Percentiles rank a stretch among this genome's conserved stretches.
Conservation (phyloP, 2,329 filamentous ascomycete genomes). For the Pseudogymnoascus sp. region DNA sequence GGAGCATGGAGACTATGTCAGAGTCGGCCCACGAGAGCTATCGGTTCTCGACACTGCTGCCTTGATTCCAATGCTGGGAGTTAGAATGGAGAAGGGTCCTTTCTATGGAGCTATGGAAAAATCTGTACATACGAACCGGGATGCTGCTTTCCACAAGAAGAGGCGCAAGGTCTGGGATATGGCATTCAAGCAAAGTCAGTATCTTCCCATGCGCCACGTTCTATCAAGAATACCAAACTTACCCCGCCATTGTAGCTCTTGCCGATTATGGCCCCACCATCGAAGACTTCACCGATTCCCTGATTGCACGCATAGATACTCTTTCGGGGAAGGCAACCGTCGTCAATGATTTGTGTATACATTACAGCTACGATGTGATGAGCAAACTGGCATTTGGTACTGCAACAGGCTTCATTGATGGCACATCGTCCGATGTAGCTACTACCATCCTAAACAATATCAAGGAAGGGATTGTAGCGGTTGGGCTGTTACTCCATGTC, state of each 20-base stretch:
- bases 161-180: slow-evolving; percentile 12
- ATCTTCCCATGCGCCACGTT: background rate
- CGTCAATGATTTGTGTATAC: slow-evolving; percentile 21
- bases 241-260: slow-evolving; percentile 13
- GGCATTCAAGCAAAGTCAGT: slow-evolving; percentile 5
- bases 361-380: slow-evolving; percentile 25
- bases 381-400: slow-evolving; percentile 24
- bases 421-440: slow-evolving; percentile 10
- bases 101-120: slow-evolving; percentile 21
- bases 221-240: background rate
- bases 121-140: slow-evolving; percentile 17
- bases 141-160: slow-evolving; percentile 19
- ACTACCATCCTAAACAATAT: slow-evolving; percentile 14
- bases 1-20: slow-evolving; percentile 23
- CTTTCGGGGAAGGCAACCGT: slow-evolving; percentile 18
- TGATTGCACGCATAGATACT: slow-evolving; percentile 15
- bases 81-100: slow-evolving; percentile 16
- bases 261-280: slow-evolving; percentile 21
- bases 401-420: slow-evolving; percentile 13
- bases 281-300: slow-evolving; percentile 15
- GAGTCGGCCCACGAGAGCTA: slow-evolving; percentile 19
- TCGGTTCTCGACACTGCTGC: slow-evolving; percentile 19
- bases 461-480: slow-evolving; percentile 11
- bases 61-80: slow-evolving; percentile 16
- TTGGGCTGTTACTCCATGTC: slow-evolving; percentile 16